Conservation (phyloP, 2,329 filamentous ascomycete species). For the Fusarium praegraminearum region DNA sequence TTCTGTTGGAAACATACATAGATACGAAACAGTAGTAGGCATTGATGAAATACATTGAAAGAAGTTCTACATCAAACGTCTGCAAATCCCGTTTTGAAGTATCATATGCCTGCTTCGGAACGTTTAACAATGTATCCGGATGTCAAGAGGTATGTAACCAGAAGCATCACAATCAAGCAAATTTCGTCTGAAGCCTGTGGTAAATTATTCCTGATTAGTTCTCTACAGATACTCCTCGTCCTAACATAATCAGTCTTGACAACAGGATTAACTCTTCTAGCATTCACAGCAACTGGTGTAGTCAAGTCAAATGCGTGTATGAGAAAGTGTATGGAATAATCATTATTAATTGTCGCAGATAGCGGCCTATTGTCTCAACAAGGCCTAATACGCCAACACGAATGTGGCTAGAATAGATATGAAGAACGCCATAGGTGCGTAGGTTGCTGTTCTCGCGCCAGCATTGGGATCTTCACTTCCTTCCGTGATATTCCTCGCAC, state of each 20-base stretch:
- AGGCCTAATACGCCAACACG: slow-evolving; percentile 5
- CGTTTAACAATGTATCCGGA: not conserved
- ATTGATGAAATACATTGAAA: slow-evolving; percentile 26
- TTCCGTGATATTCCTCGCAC: slow-evolving; percentile 21
- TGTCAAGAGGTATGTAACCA: not conserved
- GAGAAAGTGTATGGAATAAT: not conserved
- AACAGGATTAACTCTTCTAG: not conserved
- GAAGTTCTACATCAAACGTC: not conserved
- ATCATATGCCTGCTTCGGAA: not conserved
- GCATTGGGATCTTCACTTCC: slow-evolving; percentile 21
- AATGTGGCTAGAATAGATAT: not conserved
- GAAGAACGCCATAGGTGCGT: slow-evolving; percentile 3
- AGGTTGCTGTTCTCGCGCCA: not conserved
- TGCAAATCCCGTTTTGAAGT: not conserved
- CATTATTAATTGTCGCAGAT: not conserved
- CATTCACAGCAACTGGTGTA: not conserved
- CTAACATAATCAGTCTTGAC: not conserved
- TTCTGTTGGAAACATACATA: slow-evolving; percentile 40
- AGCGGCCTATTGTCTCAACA: not conserved
- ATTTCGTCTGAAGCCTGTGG: not conserved
- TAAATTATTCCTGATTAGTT: not conserved
- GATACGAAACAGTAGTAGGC: slow-evolving; percentile 37
- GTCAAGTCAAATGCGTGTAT: not conserved
- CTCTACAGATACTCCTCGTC: not conserved
- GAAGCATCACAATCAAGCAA: not conserved